Conservation (phyloP, 352 stramenopile genomes). For the Globisporangium spinosum region DNA sequence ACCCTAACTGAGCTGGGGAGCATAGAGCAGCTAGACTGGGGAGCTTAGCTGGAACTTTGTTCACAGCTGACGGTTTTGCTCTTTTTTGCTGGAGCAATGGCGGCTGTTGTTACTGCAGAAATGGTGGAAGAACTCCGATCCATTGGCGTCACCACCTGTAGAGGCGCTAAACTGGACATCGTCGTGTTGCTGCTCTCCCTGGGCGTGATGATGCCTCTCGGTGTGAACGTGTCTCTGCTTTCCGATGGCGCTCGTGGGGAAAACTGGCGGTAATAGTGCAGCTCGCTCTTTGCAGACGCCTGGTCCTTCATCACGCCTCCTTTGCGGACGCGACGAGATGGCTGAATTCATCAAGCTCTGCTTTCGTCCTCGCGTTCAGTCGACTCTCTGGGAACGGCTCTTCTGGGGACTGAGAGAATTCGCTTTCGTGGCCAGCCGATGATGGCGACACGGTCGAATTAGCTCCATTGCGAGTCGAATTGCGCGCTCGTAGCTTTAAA, state of each 20-base stretch:
- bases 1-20: too few relatives aligned
- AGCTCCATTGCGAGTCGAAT: constrained; percentile 12
- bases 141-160: background rate
- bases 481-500: constrained; percentile 28
- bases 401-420: constrained; percentile 6
- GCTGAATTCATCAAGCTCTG: constrained; percentile 56
- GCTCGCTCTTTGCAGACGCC: constrained; percentile 39
- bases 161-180: background rate
- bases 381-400: constrained; percentile 29
- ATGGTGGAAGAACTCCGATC: background rate
- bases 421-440: background rate
- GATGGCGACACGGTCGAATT: background rate
- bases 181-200: background rate
- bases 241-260: constrained; percentile 24
- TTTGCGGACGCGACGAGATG: constrained; percentile 40
- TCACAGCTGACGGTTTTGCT: background rate
- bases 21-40: constrained; percentile 1
- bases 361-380: constrained; percentile 29
- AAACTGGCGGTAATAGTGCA: constrained; percentile 55
- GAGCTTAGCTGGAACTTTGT: constrained; percentile 6
- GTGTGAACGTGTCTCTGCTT: background rate
- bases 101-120: background rate
- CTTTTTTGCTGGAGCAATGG: background rate
- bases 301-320: constrained; percentile 30
- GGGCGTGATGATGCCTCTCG: background rate